These are phyloP conservation scores for Ophiostoma ips DNA, from an alignment of 2,329 filamentous ascomycete species.

Conservation along the genomic window DNA sequence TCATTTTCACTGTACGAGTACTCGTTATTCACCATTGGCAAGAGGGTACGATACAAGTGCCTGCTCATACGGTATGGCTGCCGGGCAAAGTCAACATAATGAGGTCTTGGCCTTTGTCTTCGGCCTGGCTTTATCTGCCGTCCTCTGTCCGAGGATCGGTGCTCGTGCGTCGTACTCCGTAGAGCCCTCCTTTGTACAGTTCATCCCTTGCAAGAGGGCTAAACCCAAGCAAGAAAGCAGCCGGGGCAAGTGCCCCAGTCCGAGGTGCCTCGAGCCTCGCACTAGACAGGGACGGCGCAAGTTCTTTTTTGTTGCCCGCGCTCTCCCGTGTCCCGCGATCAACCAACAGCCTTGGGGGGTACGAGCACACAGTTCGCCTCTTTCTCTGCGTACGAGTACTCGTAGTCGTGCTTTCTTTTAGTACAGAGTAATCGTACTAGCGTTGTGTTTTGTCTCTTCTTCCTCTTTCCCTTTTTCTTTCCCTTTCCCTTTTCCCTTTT, in stretches of 20 bases:
- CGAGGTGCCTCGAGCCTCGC: not conserved
- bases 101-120: too few relatives aligned
- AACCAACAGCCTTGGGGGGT: not conserved
- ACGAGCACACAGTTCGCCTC: too few relatives aligned
- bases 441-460: not conserved
- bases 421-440: too few relatives aligned
- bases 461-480: not conserved
- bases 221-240: slow-evolving; percentile 1
- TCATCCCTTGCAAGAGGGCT: not conserved
- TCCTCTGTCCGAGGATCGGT: not conserved
- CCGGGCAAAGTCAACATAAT: too few relatives aligned
- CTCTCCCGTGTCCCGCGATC: not conserved
- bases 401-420: not conserved
- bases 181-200: not conserved
- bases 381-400: too few relatives aligned
- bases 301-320: not conserved
- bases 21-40: too few relatives aligned
- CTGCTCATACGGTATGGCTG: too few relatives aligned
- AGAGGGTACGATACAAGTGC: too few relatives aligned
- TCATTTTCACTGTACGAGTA: too few relatives aligned
- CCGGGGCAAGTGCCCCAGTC: not conserved
- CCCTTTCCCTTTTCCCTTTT: too few relatives aligned
- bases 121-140: not conserved
- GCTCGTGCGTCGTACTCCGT: too few relatives aligned
- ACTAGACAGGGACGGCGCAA: not conserved